Percentiles rank a stretch among this genome's conserved stretches.
These are phyloP conservation scores for Pueraria montana DNA, from an alignment of 306 rosid species.

Conservation along the genomic window DNA sequence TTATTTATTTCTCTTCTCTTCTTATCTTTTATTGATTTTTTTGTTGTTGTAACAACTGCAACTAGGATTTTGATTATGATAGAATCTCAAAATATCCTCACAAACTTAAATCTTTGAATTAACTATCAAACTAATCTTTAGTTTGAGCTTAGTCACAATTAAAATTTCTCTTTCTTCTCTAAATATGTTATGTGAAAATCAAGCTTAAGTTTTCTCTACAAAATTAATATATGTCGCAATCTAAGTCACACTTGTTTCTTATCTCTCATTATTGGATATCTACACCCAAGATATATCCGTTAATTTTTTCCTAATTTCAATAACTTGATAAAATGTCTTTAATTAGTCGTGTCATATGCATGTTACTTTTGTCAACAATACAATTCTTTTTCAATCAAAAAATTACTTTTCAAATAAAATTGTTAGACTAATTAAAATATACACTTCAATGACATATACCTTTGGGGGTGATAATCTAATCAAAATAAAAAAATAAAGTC, in stretches of 20 bases:
- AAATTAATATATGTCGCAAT: too few species aligned
- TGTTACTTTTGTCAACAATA: neutral
- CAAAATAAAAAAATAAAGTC: neutral
- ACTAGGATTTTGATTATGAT: neutral
- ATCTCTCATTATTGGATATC: neutral
- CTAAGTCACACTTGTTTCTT: neutral
- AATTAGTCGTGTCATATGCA: neutral
- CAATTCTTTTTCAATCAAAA: neutral
- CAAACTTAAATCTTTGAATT: neutral
- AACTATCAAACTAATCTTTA: neutral
- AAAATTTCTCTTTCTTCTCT: neutral
- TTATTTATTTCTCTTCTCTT: too few species aligned
- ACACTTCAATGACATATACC: neutral
- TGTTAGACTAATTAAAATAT: neutral
- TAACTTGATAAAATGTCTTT: neutral
- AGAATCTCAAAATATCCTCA: neutral
- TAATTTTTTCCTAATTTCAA: neutral
- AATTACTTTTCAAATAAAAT: neutral
- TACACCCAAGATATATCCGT: neutral
- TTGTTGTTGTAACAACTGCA: neutral
- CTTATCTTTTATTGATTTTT: neutral
- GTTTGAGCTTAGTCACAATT: neutral
- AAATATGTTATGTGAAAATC: too few species aligned
- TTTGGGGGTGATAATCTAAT: neutral
- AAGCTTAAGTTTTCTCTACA: too few species aligned